Percentiles rank a stretch among this genome's conserved stretches.
Conservation (phyloP, 2,329 filamentous ascomycete genomes). For the Onygenales sp. region DNA sequence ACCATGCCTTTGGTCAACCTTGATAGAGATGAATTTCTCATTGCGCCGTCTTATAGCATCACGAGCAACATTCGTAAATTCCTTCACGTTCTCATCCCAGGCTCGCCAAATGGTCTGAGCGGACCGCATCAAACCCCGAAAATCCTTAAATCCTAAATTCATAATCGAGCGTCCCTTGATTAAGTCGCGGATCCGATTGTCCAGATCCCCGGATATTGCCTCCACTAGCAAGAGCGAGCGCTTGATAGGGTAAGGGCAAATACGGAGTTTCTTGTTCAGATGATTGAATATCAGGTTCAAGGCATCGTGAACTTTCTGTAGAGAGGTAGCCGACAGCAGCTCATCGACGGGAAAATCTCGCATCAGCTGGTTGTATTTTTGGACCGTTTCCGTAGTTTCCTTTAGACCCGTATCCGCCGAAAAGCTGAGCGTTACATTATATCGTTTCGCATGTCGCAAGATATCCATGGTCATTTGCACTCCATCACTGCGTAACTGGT, state of each 20-base stretch:
- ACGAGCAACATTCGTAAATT: slow-evolving; percentile 94
- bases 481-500: slow-evolving; percentile 77
- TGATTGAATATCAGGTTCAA: slow-evolving; percentile 85
- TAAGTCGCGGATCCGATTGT: slow-evolving; percentile 73
- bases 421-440: slow-evolving; percentile 95
- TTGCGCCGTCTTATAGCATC: slow-evolving; percentile 88
- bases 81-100: slow-evolving; percentile 95
- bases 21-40: slow-evolving; percentile 98
- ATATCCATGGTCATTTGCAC: slow-evolving; percentile 89
- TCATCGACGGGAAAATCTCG: slow-evolving; percentile 95
- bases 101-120: slow-evolving; percentile 78
- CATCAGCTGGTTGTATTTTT: slow-evolving; percentile 99
- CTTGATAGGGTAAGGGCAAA: slow-evolving; percentile 89
- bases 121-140: slow-evolving; percentile 72
- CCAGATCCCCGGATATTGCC: slow-evolving; percentile 88
- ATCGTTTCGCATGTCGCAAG: slow-evolving; percentile 92
- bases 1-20: slow-evolving; percentile 78
- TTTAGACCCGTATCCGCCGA: slow-evolving; percentile 91
- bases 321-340: slow-evolving; percentile 78
- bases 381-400: slow-evolving; percentile 89
- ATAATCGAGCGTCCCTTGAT: slow-evolving; percentile 81
- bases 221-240: slow-evolving; percentile 90
- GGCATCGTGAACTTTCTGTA: slow-evolving; percentile 81
- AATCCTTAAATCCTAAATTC: slow-evolving; percentile 85
- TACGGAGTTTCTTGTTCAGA: slow-evolving; percentile 94